Conservation (phyloP, 345 rosid species). For the Moricandia moricandioides region DNA sequence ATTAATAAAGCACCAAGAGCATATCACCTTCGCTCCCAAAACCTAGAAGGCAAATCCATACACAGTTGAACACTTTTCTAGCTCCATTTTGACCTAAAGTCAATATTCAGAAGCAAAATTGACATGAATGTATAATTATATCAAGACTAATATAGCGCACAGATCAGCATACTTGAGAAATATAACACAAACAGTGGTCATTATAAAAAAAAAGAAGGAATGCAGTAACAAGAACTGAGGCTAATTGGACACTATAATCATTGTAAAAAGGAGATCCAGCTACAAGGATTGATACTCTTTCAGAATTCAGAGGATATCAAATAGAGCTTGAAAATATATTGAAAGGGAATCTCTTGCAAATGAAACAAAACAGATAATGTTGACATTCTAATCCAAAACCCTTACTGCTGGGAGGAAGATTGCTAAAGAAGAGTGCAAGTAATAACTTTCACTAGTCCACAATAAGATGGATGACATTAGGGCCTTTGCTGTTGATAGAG, state of each 20-base stretch:
- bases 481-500: conserved; percentile 59
- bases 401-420: background rate
- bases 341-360: background rate
- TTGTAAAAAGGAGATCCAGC: background rate
- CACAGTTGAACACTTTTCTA: conserved; percentile 43
- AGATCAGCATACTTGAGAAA: background rate
- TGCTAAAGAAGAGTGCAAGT: background rate
- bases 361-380: conserved; percentile 4
- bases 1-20: conserved; percentile 82
- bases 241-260: background rate
- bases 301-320: background rate
- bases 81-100: conserved; percentile 47
- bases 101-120: conserved; percentile 8
- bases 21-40: conserved; percentile 75
- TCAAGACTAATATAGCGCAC: background rate
- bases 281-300: background rate
- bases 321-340: background rate
- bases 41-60: conserved; percentile 80
- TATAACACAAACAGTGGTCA: background rate
- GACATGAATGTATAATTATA: conserved; percentile 1
- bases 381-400: background rate
- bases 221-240: conserved; percentile 8
- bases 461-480: conserved; percentile 91
- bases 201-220: background rate
- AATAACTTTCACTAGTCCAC: conserved; percentile 23